Evolutionary conservation across 345 rosid genomes (phyloP).

Genomic region (Acer saccharum): DNA sequence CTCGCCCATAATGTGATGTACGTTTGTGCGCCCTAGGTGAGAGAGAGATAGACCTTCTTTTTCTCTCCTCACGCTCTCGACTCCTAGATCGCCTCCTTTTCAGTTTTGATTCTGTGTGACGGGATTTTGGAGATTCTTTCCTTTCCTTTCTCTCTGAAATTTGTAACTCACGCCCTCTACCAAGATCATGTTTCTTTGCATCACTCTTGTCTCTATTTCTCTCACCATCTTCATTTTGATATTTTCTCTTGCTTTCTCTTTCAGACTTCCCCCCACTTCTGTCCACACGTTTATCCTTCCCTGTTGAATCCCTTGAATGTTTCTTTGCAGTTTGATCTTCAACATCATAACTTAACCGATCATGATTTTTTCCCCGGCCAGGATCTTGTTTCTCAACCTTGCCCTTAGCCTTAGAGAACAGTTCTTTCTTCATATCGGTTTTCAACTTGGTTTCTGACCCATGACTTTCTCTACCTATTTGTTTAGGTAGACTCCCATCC

Average conservation of each 20-base stretch:
- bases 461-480: conserved; percentile 26
- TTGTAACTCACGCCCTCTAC: conserved; percentile 46
- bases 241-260: conserved; percentile 50
- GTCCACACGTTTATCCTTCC: conserved; percentile 39
- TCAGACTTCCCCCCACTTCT: conserved; percentile 45
- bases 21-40: conserved; percentile 54
- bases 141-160: conserved; percentile 47
- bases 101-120: conserved; percentile 43
- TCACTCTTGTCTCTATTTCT: conserved; percentile 38
- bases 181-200: conserved; percentile 48
- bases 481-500: conserved; percentile 26
- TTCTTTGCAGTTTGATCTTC: conserved; percentile 46
- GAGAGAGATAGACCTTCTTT: conserved; percentile 54
- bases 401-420: conserved; percentile 30
- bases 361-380: conserved; percentile 38
- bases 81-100: conserved; percentile 79
- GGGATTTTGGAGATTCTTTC: conserved; percentile 56
- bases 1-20: conserved; percentile 45
- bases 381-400: conserved; percentile 35
- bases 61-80: conserved; percentile 53
- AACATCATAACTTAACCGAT: conserved; percentile 29
- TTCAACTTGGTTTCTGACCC: conserved; percentile 44
- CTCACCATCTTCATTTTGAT: conserved; percentile 46
- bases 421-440: conserved; percentile 40
- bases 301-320: conserved; percentile 47